These are phyloP conservation scores for Solanum hybrid DNA, from an alignment of 305 asterid species.

Conservation along the genomic window DNA sequence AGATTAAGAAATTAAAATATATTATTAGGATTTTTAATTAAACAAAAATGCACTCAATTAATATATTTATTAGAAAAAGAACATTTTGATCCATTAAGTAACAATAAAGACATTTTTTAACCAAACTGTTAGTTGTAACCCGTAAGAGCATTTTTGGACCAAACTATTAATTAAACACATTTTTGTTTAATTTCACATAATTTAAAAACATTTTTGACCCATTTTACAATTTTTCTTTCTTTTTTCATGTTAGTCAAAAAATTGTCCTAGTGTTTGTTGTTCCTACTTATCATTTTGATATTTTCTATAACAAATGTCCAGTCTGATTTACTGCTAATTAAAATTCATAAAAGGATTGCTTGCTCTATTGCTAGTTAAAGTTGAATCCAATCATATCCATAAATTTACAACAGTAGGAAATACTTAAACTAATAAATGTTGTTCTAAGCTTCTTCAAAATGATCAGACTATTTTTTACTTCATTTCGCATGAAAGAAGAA, in stretches of 20 bases:
- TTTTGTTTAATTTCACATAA: not conserved
- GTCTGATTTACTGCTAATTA: not conserved
- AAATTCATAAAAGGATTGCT: not conserved
- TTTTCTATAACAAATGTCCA: not conserved
- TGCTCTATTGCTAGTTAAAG: slow-evolving; percentile 22
- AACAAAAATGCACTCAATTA: not conserved
- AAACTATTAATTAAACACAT: not conserved
- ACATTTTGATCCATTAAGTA: not conserved
- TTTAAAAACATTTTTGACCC: too few species aligned
- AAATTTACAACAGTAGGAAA: slow-evolving; percentile 26
- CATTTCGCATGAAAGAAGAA: slow-evolving; percentile 9
- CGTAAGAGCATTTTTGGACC: not conserved
- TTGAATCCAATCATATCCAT: slow-evolving; percentile 12
- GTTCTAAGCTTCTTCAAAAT: slow-evolving; percentile 6
- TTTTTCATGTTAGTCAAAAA: not conserved
- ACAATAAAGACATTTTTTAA: not conserved
- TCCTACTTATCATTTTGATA: not conserved
- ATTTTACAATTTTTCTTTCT: not conserved
- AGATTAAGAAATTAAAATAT: not conserved
- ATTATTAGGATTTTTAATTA: too few species aligned
- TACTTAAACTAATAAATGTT: slow-evolving; percentile 7
- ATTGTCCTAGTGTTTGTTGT: not conserved
- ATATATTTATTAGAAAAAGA: not conserved
- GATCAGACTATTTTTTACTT: slow-evolving; percentile 15
- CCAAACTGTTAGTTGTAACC: not conserved